Percentiles rank a stretch among this genome's conserved stretches.
These are phyloP conservation scores for Epipyxis sp. DNA, from an alignment of 108 stramenopile species.

Conservation along the genomic window DNA sequence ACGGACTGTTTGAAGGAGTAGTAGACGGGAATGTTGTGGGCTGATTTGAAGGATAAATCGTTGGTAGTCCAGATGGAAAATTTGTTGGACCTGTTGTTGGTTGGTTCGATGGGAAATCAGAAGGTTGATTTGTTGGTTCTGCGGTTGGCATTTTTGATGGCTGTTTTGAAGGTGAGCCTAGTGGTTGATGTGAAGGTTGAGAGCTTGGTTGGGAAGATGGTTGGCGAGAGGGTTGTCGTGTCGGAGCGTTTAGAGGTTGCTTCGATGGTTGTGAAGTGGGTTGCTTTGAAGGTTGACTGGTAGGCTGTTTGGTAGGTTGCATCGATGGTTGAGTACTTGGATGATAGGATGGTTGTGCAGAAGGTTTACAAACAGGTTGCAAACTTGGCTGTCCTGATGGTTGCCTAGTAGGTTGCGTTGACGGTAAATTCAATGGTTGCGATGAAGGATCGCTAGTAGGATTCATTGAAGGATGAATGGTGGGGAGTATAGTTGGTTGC, in stretches of 20 bases:
- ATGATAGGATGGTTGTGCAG: too few relatives aligned
- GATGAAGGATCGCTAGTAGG: too few relatives aligned
- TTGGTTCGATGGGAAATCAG: neutral
- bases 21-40: conserved; percentile 4
- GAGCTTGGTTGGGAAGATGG: neutral
- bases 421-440: too few relatives aligned
- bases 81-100: neutral
- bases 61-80: neutral
- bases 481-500: too few relatives aligned
- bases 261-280: neutral
- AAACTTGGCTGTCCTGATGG: too few relatives aligned
- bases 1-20: neutral
- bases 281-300: neutral
- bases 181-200: neutral
- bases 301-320: too few relatives aligned
- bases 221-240: neutral
- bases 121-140: neutral
- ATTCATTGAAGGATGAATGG: too few relatives aligned
- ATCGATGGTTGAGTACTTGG: too few relatives aligned
- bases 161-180: neutral
- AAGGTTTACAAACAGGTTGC: too few relatives aligned
- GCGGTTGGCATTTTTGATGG: neutral
- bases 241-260: neutral
- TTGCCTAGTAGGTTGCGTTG: too few relatives aligned
- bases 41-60: neutral